Percentiles rank a stretch among this genome's conserved stretches.
These are phyloP conservation scores for Parachlorella kessleri DNA, from an alignment of 139 green algal species.

Conservation along the genomic window DNA sequence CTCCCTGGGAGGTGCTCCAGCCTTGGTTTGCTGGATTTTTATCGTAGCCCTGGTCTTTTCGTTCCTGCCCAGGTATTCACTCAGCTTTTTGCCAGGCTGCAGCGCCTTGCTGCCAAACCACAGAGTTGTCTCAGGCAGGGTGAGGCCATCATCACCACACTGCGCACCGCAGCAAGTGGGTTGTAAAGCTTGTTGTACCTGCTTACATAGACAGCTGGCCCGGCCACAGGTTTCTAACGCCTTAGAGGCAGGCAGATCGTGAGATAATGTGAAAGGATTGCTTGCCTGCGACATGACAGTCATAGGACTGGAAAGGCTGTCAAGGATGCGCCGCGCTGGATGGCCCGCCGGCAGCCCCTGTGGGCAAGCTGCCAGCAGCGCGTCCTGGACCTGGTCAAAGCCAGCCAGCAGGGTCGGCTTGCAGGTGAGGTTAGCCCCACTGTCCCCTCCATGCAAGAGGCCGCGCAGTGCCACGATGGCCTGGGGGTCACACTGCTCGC, in stretches of 20 bases:
- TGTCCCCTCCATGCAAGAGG: too few species aligned
- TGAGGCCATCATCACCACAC: not conserved
- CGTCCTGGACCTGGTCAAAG: too few species aligned
- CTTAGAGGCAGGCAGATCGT: not conserved
- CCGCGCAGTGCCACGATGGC: too few species aligned
- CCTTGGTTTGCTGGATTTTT: not conserved
- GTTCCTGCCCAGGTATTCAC: not conserved
- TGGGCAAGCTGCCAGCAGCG: too few species aligned
- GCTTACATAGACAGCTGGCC: not conserved
- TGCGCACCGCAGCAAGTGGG: too few species aligned
- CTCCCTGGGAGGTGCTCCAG: not conserved
- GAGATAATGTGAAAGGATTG: not conserved
- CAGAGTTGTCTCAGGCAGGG: not conserved
- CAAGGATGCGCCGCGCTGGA: too few species aligned
- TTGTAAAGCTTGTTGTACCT: not conserved
- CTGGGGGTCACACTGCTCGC: too few species aligned
- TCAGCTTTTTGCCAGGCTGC: not conserved
- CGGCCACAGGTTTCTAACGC: not conserved
- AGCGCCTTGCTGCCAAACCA: not conserved
- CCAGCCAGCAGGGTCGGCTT: too few species aligned
- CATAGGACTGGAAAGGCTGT: too few species aligned
- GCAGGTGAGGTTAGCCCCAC: too few species aligned
- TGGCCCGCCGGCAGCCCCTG: too few species aligned
- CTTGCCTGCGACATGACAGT: too few species aligned
- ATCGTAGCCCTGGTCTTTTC: not conserved